phyloP scores from a whole-genome alignment of 495 filamentous ascomycete genomes.

The Neurospora sp. region DNA sequence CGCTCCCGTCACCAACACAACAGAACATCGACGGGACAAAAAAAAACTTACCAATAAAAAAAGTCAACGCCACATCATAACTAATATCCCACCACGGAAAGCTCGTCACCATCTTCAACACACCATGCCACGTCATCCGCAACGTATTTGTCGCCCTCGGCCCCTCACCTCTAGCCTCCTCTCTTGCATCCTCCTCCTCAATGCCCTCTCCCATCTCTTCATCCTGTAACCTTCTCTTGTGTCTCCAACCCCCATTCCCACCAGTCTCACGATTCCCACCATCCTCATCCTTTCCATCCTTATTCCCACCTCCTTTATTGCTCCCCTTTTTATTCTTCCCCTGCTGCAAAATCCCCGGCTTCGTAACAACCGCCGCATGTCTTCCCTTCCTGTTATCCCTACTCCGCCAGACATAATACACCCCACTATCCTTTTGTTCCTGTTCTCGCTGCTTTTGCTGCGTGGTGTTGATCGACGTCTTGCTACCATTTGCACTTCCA shows the following conservation, averaged over 20 bases:
- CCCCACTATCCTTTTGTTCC: background rate
- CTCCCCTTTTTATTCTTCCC: background rate
- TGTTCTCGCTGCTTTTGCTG: background rate
- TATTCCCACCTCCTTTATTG: background rate
- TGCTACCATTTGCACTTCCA: background rate
- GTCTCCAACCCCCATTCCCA: background rate
- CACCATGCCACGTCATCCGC: slow-evolving; percentile 28
- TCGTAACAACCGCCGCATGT: slow-evolving; percentile 45
- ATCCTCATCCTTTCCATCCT: background rate
- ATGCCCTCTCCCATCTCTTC: background rate
- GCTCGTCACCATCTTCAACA: slow-evolving; percentile 45
- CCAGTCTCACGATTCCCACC: background rate
- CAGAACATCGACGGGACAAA: too few relatives aligned
- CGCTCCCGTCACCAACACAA: background rate
- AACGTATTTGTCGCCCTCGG: slow-evolving; percentile 38
- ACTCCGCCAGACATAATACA: slow-evolving; percentile 36
- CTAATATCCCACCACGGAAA: slow-evolving; percentile 63
- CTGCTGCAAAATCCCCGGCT: background rate
- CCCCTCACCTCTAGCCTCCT: slow-evolving; percentile 18
- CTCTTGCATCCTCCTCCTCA: slow-evolving; percentile 1
- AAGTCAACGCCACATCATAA: slow-evolving; percentile 53
- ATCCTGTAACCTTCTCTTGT: background rate
- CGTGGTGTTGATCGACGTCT: background rate
- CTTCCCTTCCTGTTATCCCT: slow-evolving; percentile 64
- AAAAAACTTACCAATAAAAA: slow-evolving; percentile 41